phyloP scores from a whole-genome alignment of 306 rosid species.

The Quercus parvula region DNA sequence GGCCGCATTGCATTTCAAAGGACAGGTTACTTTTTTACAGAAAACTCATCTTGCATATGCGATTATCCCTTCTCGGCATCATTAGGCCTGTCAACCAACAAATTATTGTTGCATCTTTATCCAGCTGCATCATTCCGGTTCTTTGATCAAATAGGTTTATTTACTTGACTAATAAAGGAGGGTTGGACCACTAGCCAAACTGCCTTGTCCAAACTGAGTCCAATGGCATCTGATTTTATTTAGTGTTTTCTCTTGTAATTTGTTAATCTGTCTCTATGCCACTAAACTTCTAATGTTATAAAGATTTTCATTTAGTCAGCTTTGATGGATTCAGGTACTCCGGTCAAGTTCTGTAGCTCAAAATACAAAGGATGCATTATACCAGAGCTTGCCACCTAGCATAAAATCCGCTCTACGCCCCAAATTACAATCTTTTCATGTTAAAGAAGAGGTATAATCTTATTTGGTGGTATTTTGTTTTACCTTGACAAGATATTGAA shows the following conservation, averaged over 20 bases:
- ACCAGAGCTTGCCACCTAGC: slow-evolving; percentile 81
- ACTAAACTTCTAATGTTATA: slow-evolving; percentile 4
- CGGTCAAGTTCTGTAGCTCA: slow-evolving; percentile 72
- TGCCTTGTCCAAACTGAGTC: background rate
- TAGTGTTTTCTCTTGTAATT: background rate
- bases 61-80: background rate
- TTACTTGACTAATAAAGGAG: background rate
- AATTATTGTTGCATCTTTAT: background rate
- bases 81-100: background rate
- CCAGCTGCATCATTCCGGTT: background rate
- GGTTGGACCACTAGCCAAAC: slow-evolving; percentile 7
- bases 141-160: background rate
- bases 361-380: slow-evolving; percentile 71
- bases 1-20: background rate
- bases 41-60: background rate
- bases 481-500: background rate
- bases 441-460: slow-evolving; percentile 54
- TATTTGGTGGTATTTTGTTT: slow-evolving; percentile 17
- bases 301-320: slow-evolving; percentile 15
- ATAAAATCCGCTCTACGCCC: slow-evolving; percentile 69
- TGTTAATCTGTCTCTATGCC: slow-evolving; percentile 8
- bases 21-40: background rate
- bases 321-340: slow-evolving; percentile 56
- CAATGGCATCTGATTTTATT: background rate
- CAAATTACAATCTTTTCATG: slow-evolving; percentile 51